phyloP scores from a whole-genome alignment of 2,329 filamentous ascomycete genomes.

The Botrytis paeoniae region DNA sequence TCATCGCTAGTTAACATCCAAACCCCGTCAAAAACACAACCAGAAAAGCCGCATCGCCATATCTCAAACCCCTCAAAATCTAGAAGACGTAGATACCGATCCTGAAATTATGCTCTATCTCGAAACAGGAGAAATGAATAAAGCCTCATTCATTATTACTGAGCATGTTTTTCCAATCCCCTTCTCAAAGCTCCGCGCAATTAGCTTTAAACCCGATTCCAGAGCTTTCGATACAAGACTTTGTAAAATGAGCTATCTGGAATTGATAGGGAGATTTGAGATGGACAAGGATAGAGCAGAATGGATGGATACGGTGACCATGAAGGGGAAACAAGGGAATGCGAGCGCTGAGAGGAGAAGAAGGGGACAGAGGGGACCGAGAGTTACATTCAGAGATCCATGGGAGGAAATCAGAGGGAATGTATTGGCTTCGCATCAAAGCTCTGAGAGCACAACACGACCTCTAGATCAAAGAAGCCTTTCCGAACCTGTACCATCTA shows the following conservation, averaged over 20 bases:
- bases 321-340: background rate
- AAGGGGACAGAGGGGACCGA: background rate
- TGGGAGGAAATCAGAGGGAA: background rate
- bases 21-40: background rate
- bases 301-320: background rate
- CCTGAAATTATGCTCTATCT: background rate
- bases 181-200: background rate
- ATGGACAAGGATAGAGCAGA: background rate
- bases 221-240: background rate
- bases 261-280: background rate
- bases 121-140: background rate
- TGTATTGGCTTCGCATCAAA: too few relatives aligned
- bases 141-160: background rate
- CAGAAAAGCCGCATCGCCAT: background rate
- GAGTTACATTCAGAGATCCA: slow-evolving; percentile 1
- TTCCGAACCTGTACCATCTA: background rate
- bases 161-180: background rate
- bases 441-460: background rate
- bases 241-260: background rate
- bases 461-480: background rate
- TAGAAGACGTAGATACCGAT: background rate
- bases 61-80: background rate
- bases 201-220: background rate
- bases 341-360: background rate
- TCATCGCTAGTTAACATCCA: background rate